phyloP scores from a whole-genome alignment of 257 asterid genomes.

The Penstemon eatonii region DNA sequence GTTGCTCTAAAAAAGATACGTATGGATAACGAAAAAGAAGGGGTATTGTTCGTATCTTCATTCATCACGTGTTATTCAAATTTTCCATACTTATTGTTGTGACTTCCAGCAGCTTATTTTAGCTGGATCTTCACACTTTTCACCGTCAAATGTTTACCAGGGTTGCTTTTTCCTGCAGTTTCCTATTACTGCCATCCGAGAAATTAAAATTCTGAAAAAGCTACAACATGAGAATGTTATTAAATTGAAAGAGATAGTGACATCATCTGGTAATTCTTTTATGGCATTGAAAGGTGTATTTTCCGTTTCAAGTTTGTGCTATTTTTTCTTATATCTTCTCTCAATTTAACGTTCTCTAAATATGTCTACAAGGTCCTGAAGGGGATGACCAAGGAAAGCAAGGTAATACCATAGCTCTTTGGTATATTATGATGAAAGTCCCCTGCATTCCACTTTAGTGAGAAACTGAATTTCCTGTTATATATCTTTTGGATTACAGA shows the following conservation, averaged over 20 bases:
- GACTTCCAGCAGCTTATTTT: constrained; percentile 19
- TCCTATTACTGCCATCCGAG: constrained; percentile 94
- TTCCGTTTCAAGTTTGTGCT: constrained; percentile 21
- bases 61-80: neutral
- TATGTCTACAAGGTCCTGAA: constrained; percentile 64
- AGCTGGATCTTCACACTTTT: constrained; percentile 20
- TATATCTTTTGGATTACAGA: constrained; percentile 46
- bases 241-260: constrained; percentile 87
- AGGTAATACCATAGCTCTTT: constrained; percentile 48
- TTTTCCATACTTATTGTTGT: neutral
- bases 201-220: constrained; percentile 88
- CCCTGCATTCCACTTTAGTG: constrained; percentile 22
- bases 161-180: constrained; percentile 53
- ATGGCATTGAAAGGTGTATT: constrained; percentile 12
- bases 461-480: constrained; percentile 19
- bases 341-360: constrained; percentile 27
- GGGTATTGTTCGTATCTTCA: constrained; percentile 56
- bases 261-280: constrained; percentile 72
- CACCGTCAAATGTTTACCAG: constrained; percentile 20
- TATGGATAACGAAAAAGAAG: constrained; percentile 97
- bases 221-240: constrained; percentile 88
- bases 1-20: constrained; percentile 96
- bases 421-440: constrained; percentile 5
- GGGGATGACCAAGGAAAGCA: constrained; percentile 57
- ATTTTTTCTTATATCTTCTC: constrained; percentile 14